Evolutionary conservation across 2,329 filamentous ascomycete species (phyloP).

Genomic region (Cryphonectria carpinicola): DNA sequence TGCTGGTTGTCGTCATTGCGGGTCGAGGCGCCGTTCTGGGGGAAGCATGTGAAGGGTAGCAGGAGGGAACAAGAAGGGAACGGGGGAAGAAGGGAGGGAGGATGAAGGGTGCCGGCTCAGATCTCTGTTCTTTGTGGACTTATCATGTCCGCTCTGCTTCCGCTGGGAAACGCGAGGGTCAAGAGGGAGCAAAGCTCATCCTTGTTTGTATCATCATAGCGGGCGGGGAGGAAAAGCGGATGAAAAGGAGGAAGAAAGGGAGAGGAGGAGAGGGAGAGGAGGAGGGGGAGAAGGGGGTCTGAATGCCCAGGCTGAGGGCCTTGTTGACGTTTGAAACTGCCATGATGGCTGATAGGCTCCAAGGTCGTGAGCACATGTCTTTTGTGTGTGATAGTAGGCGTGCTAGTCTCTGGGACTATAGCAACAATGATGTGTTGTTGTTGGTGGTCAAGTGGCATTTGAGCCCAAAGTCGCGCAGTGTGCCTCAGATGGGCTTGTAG

Average conservation of each 20-base stretch:
- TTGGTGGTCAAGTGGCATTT: background rate
- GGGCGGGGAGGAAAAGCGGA: conserved; percentile 19
- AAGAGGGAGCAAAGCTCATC: conserved; percentile 30
- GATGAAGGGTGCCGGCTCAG: conserved; percentile 36
- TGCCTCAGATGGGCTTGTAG: background rate
- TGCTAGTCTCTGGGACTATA: background rate
- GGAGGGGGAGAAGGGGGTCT: background rate
- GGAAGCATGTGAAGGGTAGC: conserved; percentile 5
- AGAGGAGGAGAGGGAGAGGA: background rate
- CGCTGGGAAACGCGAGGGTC: conserved; percentile 22
- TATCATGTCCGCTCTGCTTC: conserved; percentile 27
- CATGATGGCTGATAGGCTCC: background rate
- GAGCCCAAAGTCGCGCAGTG: background rate
- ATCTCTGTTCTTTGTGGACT: conserved; percentile 41
- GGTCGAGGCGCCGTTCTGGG: conserved; percentile 22
- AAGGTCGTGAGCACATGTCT: background rate
- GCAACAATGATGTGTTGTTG: background rate
- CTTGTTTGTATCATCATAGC: conserved; percentile 34
- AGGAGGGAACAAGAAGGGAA: conserved; percentile 7
- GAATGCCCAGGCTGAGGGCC: background rate
- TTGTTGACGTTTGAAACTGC: background rate
- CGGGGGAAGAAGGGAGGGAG: background rate
- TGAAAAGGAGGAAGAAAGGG: too few relatives aligned
- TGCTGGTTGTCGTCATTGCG: conserved; percentile 34
- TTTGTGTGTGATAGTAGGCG: background rate